These are phyloP conservation scores for Starmerella geochares DNA, from an alignment of 805 yeast species.

Conservation along the genomic window DNA sequence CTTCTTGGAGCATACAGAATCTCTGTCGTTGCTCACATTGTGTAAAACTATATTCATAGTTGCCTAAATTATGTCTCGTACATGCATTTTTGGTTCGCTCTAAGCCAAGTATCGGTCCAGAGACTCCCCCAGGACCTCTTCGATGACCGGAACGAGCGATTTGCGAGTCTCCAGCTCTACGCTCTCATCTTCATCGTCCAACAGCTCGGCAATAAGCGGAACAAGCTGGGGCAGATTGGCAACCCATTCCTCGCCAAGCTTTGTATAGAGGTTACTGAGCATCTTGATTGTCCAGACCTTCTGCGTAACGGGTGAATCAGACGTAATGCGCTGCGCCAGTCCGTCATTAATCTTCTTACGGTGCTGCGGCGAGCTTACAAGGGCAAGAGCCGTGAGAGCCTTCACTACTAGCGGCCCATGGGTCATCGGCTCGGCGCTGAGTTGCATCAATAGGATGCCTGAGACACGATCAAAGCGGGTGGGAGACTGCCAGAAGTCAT, in stretches of 20 bases:
- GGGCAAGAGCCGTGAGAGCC: slow-evolving; percentile 66
- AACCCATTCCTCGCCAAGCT: slow-evolving; percentile 93
- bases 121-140: slow-evolving; percentile 88
- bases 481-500: slow-evolving; percentile 88
- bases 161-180: slow-evolving; percentile 86
- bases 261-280: slow-evolving; percentile 71
- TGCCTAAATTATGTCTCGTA: too few relatives aligned
- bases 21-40: too few relatives aligned
- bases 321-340: slow-evolving; percentile 51
- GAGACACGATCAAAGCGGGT: slow-evolving; percentile 70
- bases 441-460: slow-evolving; percentile 53
- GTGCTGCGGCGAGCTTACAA: slow-evolving; percentile 48
- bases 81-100: too few relatives aligned
- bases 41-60: too few relatives aligned
- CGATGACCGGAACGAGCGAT: slow-evolving; percentile 83
- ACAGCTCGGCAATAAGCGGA: slow-evolving; percentile 86
- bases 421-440: slow-evolving; percentile 49
- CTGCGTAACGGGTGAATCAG: slow-evolving; percentile 50
- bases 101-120: slow-evolving; percentile 45
- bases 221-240: slow-evolving; percentile 83
- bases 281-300: slow-evolving; percentile 73
- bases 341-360: slow-evolving; percentile 62
- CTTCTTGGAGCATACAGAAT: too few relatives aligned
- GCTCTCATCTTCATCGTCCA: slow-evolving; percentile 91
- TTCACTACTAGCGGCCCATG: slow-evolving; percentile 75